phyloP scores from a whole-genome alignment of 345 rosid genomes.

The Syzygium grande region DNA sequence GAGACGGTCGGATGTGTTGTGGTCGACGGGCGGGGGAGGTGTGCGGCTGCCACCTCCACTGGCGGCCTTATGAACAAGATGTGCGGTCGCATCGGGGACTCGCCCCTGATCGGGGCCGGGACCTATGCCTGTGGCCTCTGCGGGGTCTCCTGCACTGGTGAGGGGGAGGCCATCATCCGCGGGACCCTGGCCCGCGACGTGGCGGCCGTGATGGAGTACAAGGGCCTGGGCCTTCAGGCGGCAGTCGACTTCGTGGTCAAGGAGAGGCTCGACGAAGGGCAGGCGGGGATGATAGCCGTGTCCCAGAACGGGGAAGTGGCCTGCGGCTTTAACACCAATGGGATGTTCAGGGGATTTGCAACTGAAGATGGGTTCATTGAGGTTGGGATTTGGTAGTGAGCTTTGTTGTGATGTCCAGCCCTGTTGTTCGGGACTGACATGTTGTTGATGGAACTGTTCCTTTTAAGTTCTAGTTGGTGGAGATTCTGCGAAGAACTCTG shows the following conservation, averaged over 20 bases:
- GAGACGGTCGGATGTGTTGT: constrained; percentile 96
- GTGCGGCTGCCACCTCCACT: constrained; percentile 92
- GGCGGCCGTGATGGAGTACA: constrained; percentile 97
- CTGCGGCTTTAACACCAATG: constrained; percentile 68
- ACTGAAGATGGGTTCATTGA: constrained; percentile 89
- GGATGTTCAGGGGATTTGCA: constrained; percentile 91
- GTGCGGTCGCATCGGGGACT: constrained; percentile 90
- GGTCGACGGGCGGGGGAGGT: constrained; percentile 71
- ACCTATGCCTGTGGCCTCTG: constrained; percentile 77
- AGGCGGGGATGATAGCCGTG: constrained; percentile 89
- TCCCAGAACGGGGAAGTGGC: constrained; percentile 80
- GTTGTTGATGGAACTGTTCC: not conserved
- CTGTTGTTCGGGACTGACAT: not conserved
- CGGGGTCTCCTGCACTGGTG: constrained; percentile 90
- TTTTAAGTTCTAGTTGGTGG: not conserved
- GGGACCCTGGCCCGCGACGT: constrained; percentile 84
- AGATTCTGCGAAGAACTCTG: not conserved
- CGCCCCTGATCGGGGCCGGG: constrained; percentile 91
- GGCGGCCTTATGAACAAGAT: constrained; percentile 94
- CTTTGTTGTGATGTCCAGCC: not conserved
- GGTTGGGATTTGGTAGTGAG: constrained; percentile 53
- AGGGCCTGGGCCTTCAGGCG: constrained; percentile 63
- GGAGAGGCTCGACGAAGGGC: constrained; percentile 67
- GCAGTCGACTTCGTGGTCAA: constrained; percentile 78
- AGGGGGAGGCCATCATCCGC: constrained; percentile 94